Percentiles rank a stretch among this genome's conserved stretches.
Evolutionary conservation across 23 red algal species (phyloP).

Genomic region (Gracilaria gracilis): DNA sequence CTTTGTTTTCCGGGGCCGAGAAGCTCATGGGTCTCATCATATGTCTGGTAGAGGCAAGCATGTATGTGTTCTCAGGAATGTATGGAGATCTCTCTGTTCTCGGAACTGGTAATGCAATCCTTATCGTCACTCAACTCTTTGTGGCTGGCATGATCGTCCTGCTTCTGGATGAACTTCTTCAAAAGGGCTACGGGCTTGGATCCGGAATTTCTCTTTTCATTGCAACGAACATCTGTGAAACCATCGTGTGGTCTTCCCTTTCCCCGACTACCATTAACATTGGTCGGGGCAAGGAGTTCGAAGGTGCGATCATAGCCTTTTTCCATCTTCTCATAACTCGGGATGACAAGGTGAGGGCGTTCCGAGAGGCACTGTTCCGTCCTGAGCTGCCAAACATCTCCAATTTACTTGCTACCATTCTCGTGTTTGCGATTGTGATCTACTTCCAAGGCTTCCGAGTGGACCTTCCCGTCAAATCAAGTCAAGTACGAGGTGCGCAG

Average conservation of each 20-base stretch:
- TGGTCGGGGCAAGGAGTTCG: conserved; percentile 97
- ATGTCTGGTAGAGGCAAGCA: conserved; percentile 83
- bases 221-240: conserved; percentile 98
- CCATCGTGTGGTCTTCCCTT: conserved; percentile 97
- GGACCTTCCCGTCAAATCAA: conserved; percentile 94
- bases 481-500: conserved; percentile 85
- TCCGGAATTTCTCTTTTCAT: conserved; percentile 99
- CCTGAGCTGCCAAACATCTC: conserved; percentile 97
- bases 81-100: conserved; percentile 91
- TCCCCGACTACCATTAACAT: conserved; percentile 98
- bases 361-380: conserved; percentile 95
- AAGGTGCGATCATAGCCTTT: conserved; percentile 97
- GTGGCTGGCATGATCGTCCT: conserved; percentile 95
- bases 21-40: conserved; percentile 97
- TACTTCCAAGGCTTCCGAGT: conserved; percentile 99
- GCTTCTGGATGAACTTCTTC: conserved; percentile 96
- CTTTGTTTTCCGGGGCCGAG: conserved; percentile 93
- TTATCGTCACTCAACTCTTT: conserved; percentile 96
- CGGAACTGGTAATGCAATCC: conserved; percentile 86
- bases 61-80: conserved; percentile 99
- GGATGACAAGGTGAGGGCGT: conserved; percentile 88
- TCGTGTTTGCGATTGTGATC: conserved; percentile 98
- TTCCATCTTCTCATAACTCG: conserved; percentile 97
- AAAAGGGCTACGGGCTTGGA: conserved; percentile 98
- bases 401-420: conserved; percentile 93